Conservation (phyloP, 495 filamentous ascomycete species). For the Cudoniella acicularis region DNA sequence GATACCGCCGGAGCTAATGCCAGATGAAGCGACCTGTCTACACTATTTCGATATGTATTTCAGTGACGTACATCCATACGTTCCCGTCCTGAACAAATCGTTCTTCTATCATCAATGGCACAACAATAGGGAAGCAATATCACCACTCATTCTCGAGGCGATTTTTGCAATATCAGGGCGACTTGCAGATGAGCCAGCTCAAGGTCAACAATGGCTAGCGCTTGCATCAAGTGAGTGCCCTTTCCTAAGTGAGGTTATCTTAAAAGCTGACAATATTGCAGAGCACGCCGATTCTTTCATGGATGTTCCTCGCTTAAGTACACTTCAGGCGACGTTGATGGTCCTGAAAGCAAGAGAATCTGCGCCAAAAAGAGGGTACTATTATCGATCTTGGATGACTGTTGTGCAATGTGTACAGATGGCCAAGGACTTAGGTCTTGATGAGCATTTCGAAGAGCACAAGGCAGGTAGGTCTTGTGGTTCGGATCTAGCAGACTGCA, state of each 20-base stretch:
- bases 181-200: constrained; percentile 73
- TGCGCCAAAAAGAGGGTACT: constrained; percentile 89
- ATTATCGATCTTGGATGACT: constrained; percentile 97
- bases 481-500: constrained; percentile 67
- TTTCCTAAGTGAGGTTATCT: not conserved
- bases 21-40: constrained; percentile 75
- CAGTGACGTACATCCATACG: constrained; percentile 86
- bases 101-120: constrained; percentile 93
- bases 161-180: constrained; percentile 92
- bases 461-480: constrained; percentile 66
- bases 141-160: constrained; percentile 86
- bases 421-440: constrained; percentile 87
- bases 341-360: constrained; percentile 89
- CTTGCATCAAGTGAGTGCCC: constrained; percentile 74
- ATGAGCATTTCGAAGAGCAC: constrained; percentile 82
- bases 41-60: constrained; percentile 94
- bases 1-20: constrained; percentile 94
- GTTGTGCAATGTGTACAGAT: constrained; percentile 88
- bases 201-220: constrained; percentile 92
- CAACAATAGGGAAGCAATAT: constrained; percentile 78
- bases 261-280: constrained; percentile 26
- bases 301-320: constrained; percentile 90
- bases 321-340: constrained; percentile 86
- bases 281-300: constrained; percentile 95
- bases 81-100: constrained; percentile 84